Base-by-base conservation (phyloP, 148 eudicot genomes). In the Silene latifolia region DNA sequence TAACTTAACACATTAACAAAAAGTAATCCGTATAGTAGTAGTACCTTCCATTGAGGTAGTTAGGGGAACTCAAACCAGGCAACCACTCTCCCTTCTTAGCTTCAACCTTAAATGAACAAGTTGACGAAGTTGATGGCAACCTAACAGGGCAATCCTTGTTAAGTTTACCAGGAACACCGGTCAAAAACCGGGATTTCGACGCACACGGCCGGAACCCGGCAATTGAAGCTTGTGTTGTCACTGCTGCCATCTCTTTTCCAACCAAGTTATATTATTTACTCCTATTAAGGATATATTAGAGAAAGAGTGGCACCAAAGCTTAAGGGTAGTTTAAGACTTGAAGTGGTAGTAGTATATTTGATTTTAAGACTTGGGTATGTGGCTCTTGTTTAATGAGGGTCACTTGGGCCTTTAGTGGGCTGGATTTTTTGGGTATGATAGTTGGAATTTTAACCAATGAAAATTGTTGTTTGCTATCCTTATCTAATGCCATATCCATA, bases 71-170 rank as follows among this genome's bases (percentile, higher is more conserved):
- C 82, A 90, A 79, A 0, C 99, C 99, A 9, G 99, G 98, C 32
- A 96, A 80, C 99, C 99, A 96, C 78, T 96, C 89, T 4, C 99
- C 99, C 82, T 96, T 91, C 90, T 94, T 96, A 59, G 99, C 99
- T 76, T 89, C 86, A 71, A 92, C 92, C 73, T 86, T 96, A 62
- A 96, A 76, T 23, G 94, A 83, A 57, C 4, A 66, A 7, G 71
- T 64, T 0, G 92, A 82, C 0, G 81, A 74, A 48, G 85, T 63
- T 6, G 83, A n/a, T 0, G 89, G 63, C 17, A 79, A 54, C 73
- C 71, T 87, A 63, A 84, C 56, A 1, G 88, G 81, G 8, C 85
- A 69, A 46, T 81, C 84, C 75, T 86, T 76, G 80, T 87, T 87
- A 25, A 92, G 78, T 76, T 85, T 92, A 54, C 91, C 84, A 0